These are phyloP conservation scores for Plasmopara viticola DNA, from an alignment of 352 stramenopile genomes.

Conservation along the genomic window DNA sequence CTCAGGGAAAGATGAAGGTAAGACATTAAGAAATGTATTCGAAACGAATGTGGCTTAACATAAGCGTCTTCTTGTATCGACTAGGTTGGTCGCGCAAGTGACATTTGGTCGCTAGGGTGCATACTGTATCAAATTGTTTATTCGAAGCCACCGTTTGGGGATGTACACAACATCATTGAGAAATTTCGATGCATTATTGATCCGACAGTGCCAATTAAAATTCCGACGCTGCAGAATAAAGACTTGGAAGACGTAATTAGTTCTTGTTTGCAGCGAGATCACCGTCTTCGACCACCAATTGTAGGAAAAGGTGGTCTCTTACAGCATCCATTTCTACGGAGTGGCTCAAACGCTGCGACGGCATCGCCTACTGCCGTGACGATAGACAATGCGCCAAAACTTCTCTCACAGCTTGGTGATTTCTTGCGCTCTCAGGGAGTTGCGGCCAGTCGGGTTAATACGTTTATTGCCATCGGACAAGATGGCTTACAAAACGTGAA, in stretches of 20 bases:
- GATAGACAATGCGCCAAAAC: constrained; percentile 29
- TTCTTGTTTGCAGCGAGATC: constrained; percentile 80
- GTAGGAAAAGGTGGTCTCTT: constrained; percentile 70
- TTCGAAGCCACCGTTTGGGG: constrained; percentile 91
- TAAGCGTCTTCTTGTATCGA: constrained; percentile 2
- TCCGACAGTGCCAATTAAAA: constrained; percentile 86
- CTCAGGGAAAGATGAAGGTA: constrained; percentile 74
- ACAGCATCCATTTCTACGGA: constrained; percentile 76
- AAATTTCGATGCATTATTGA: constrained; percentile 96
- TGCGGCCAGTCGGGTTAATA: constrained; percentile 34
- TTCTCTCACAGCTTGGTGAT: constrained; percentile 44
- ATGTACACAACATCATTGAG: constrained; percentile 91
- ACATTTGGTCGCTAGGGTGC: constrained; percentile 96
- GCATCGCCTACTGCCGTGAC: constrained; percentile 31
- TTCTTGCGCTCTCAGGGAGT: constrained; percentile 44
- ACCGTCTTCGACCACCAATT: constrained; percentile 71
- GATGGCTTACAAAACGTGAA: constrained; percentile 26
- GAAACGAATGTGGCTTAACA: no score
- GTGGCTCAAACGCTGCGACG: constrained; percentile 17
- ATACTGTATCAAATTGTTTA: constrained; percentile 98
- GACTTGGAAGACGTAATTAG: constrained; percentile 84
- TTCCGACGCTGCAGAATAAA: constrained; percentile 75
- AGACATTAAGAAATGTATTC: neutral
- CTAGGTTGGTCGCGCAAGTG: constrained; percentile 85
- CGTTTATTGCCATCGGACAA: constrained; percentile 46